phyloP scores from a whole-genome alignment of 1,284 basidiomycete genomes.

The Sanghuangporus baumii region DNA sequence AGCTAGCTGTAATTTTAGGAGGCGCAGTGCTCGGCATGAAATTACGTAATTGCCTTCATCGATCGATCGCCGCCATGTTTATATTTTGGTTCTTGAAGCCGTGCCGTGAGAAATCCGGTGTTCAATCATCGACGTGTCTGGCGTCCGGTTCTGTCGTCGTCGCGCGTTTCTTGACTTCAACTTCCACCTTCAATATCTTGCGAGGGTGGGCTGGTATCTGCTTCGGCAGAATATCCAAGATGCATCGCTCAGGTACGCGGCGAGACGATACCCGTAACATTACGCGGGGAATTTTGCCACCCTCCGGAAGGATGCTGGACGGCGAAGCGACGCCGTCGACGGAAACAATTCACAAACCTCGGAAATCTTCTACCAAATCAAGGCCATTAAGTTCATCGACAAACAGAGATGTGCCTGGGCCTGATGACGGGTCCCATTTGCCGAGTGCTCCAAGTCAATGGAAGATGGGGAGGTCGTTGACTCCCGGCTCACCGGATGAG shows the following conservation, averaged over 20 bases:
- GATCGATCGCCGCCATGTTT: no score
- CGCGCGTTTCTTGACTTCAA: not conserved
- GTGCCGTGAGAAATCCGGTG: not conserved
- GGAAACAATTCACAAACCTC: slow-evolving; percentile 1
- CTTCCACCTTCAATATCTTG: not conserved
- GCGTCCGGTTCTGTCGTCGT: not conserved
- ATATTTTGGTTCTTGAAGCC: not conserved
- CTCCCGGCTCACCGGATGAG: not conserved
- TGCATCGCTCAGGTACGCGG: slow-evolving; percentile 7
- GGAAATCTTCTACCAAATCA: not conserved
- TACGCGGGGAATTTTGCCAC: slow-evolving; percentile 7
- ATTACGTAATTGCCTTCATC: no score
- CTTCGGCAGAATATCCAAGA: not conserved
- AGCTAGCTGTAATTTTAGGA: no score
- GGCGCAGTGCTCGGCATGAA: no score
- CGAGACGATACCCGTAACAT: not conserved
- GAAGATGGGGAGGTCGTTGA: slow-evolving; percentile 2
- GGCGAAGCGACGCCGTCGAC: slow-evolving; percentile 2
- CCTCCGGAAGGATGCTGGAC: not conserved
- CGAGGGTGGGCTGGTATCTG: not conserved
- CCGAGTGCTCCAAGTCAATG: not conserved
- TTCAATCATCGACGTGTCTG: not conserved
- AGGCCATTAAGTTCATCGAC: slow-evolving; percentile 8
- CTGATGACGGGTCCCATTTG: not conserved
- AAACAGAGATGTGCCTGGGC: not conserved